Conservation (phyloP, 2,329 filamentous ascomycete genomes). For the Sphaerulina vaccinii region DNA sequence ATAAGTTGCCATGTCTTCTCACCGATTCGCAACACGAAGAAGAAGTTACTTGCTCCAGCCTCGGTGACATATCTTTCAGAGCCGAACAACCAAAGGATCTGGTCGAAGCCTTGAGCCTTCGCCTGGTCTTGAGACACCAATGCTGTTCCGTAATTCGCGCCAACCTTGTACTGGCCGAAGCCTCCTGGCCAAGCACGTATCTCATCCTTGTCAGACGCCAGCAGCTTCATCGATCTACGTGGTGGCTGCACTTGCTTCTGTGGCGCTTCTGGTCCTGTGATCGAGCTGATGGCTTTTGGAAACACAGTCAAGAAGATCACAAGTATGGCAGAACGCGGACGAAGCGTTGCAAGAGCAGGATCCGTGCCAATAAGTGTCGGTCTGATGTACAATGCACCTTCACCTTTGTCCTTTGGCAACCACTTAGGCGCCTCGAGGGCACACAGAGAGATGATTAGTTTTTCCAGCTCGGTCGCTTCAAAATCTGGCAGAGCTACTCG, state of each 20-base stretch:
- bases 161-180: conserved; percentile 85
- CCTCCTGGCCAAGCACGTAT: conserved; percentile 88
- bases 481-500: conserved; percentile 74
- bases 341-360: conserved; percentile 72
- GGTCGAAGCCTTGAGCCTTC: conserved; percentile 68
- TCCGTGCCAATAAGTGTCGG: conserved; percentile 77
- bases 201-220: conserved; percentile 75
- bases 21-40: conserved; percentile 71
- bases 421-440: conserved; percentile 72
- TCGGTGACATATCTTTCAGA: conserved; percentile 75
- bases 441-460: conserved; percentile 69
- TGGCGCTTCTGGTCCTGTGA: conserved; percentile 25
- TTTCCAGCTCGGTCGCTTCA: conserved; percentile 66
- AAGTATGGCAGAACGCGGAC: conserved; percentile 77
- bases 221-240: conserved; percentile 58
- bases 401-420: conserved; percentile 67
- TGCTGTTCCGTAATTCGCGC: conserved; percentile 84
- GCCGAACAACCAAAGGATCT: conserved; percentile 77
- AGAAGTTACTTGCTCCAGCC: conserved; percentile 90
- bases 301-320: conserved; percentile 65
- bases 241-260: conserved; percentile 25
- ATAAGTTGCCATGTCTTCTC: conserved; percentile 64
- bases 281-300: conserved; percentile 36
- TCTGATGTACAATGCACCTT: conserved; percentile 71
- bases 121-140: conserved; percentile 75